Conservation (phyloP, 768 basidiomycete genomes). For the Pleurotus giganteus region DNA sequence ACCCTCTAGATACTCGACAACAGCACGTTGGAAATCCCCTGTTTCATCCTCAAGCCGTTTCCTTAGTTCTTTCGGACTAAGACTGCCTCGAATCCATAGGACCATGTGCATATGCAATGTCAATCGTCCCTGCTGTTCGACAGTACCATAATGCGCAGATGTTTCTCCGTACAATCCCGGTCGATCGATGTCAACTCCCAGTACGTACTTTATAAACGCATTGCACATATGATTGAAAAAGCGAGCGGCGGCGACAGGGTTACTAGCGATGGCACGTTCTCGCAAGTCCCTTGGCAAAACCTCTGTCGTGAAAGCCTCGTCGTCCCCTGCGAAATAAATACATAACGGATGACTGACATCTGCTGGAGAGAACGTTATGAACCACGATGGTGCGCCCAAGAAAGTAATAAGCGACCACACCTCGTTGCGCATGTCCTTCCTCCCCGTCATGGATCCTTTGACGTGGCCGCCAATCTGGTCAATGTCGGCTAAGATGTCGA, state of each 20-base stretch:
- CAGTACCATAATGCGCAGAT: conserved; percentile 28
- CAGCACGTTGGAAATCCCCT: conserved; percentile 19
- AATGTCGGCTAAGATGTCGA: conserved; percentile 28
- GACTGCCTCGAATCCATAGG: conserved; percentile 20
- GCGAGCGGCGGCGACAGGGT: conserved; percentile 26
- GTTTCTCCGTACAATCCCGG: conserved; percentile 10
- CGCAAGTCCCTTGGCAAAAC: background rate
- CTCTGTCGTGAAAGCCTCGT: background rate
- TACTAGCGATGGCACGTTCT: conserved; percentile 13
- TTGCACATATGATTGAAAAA: conserved; percentile 25
- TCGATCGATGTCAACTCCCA: conserved; percentile 17
- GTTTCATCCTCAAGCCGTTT: conserved; percentile 17
- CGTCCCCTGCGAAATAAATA: conserved; percentile 1
- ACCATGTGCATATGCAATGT: conserved; percentile 29
- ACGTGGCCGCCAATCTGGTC: conserved; percentile 32
- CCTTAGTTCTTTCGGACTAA: conserved; percentile 12
- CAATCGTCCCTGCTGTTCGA: conserved; percentile 28
- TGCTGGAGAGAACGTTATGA: conserved; percentile 11
- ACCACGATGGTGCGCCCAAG: conserved; percentile 10
- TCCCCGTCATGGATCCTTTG: conserved; percentile 23
- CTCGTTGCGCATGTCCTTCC: conserved; percentile 18
- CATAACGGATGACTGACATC: conserved; percentile 6
- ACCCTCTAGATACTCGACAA: conserved; percentile 29
- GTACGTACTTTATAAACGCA: conserved; percentile 23
- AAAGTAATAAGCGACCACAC: conserved; percentile 10